Evolutionary conservation across 352 stramenopile genomes (phyloP).

Genomic region (Thalassiosira ordinaria): DNA sequence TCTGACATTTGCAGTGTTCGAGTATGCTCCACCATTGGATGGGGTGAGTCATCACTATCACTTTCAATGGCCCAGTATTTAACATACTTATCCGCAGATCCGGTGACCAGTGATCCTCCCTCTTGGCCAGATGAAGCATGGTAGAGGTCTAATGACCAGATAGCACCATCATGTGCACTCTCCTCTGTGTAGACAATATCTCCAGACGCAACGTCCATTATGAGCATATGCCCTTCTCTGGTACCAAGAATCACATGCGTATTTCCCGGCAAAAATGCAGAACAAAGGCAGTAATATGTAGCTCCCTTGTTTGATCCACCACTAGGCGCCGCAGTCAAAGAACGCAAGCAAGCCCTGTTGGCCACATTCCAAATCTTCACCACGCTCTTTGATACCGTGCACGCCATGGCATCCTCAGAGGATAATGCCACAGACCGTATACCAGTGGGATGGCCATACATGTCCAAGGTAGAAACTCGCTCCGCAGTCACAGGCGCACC

Average conservation of each 20-base stretch:
- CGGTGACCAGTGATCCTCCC: slow-evolving; percentile 93
- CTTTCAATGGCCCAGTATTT: slow-evolving; percentile 99
- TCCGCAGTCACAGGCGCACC: slow-evolving; percentile 41
- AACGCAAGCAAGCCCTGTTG: slow-evolving; percentile 77
- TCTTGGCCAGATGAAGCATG: slow-evolving; percentile 74
- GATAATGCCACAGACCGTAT: slow-evolving; percentile 79
- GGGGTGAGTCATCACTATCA: slow-evolving; percentile 54
- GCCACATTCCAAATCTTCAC: slow-evolving; percentile 86
- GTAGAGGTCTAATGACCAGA: slow-evolving; percentile 96
- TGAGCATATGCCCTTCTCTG: slow-evolving; percentile 93
- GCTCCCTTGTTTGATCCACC: slow-evolving; percentile 19
- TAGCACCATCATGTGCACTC: slow-evolving; percentile 90
- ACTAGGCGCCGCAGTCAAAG: slow-evolving; percentile 46
- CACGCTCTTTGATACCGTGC: slow-evolving; percentile 81
- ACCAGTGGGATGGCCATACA: slow-evolving; percentile 83
- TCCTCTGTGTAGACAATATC: slow-evolving; percentile 89
- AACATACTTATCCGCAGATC: slow-evolving; percentile 95
- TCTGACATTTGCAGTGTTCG: slow-evolving; percentile 98
- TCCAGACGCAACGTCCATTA: slow-evolving; percentile 95
- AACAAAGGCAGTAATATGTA: slow-evolving; percentile 90
- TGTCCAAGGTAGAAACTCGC: slow-evolving; percentile 74
- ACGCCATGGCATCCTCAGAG: slow-evolving; percentile 80
- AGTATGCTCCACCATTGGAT: slow-evolving; percentile 92
- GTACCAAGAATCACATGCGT: slow-evolving; percentile 96
- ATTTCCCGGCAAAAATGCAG: slow-evolving; percentile 95